These are phyloP conservation scores for Hyaloscypha variabilis DNA, from an alignment of 495 filamentous ascomycete genomes.

Conservation along the genomic window DNA sequence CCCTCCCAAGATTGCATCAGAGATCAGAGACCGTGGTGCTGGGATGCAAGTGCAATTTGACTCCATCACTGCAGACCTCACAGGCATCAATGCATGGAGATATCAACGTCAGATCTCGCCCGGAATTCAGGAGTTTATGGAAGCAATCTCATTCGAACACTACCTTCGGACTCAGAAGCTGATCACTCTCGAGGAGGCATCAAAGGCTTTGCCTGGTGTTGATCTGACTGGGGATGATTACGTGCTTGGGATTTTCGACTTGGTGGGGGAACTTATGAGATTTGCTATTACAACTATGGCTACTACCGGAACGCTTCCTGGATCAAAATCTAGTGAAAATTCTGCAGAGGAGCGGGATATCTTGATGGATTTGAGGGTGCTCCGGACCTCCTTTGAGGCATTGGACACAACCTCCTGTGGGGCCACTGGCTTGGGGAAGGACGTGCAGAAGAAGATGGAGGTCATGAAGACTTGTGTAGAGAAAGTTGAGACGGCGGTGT, in stretches of 20 bases:
- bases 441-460: slow-evolving; percentile 77
- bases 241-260: slow-evolving; percentile 87
- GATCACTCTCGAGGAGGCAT: slow-evolving; percentile 64
- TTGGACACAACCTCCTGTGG: slow-evolving; percentile 53
- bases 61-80: slow-evolving; percentile 70
- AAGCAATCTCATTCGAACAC: slow-evolving; percentile 73
- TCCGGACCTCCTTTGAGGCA: slow-evolving; percentile 74
- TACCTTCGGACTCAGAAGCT: slow-evolving; percentile 80
- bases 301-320: slow-evolving; percentile 59
- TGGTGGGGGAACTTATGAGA: slow-evolving; percentile 93
- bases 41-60: slow-evolving; percentile 71
- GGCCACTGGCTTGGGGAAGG: slow-evolving; percentile 52
- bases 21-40: slow-evolving; percentile 62
- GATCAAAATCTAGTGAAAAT: slow-evolving; percentile 25
- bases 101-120: slow-evolving; percentile 75
- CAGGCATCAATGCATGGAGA: slow-evolving; percentile 76
- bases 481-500: slow-evolving; percentile 91
- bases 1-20: slow-evolving; percentile 64
- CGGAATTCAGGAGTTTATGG: slow-evolving; percentile 90
- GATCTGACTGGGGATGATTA: slow-evolving; percentile 81
- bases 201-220: slow-evolving; percentile 38
- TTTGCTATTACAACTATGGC: slow-evolving; percentile 86
- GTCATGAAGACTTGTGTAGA: slow-evolving; percentile 88
- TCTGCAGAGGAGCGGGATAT: slow-evolving; percentile 50
- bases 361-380: slow-evolving; percentile 71